phyloP scores from a whole-genome alignment of 208 protist genomes.

The Wallacemonas collosoma region DNA sequence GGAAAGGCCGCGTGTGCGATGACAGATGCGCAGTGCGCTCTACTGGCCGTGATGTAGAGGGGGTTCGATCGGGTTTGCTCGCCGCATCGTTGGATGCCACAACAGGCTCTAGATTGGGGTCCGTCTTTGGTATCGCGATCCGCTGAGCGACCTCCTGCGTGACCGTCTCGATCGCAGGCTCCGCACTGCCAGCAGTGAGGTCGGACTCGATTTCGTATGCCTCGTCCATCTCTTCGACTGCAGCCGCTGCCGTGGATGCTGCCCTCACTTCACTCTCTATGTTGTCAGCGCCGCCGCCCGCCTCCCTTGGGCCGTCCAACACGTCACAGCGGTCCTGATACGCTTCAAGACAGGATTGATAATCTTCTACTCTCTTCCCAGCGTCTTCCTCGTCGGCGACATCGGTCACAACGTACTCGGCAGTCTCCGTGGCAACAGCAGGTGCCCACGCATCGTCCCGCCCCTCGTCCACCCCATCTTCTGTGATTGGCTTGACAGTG shows the following conservation, averaged over 20 bases:
- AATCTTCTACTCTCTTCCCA: background rate
- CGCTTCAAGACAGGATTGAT: too few relatives aligned
- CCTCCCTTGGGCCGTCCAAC: too few relatives aligned
- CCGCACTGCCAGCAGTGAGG: background rate
- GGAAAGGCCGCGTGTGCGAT: background rate
- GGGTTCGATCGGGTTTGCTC: too few relatives aligned
- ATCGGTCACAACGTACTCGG: conserved; percentile 85
- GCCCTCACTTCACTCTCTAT: background rate
- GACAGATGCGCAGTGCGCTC: too few relatives aligned
- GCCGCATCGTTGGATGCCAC: too few relatives aligned
- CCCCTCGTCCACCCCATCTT: conserved; percentile 31
- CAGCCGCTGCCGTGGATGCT: background rate
- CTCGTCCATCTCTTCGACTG: background rate
- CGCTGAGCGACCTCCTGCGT: too few relatives aligned
- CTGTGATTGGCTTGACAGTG: conserved; percentile 38
- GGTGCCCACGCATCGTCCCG: conserved; percentile 25
- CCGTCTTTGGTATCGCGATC: too few relatives aligned
- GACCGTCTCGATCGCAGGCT: too few relatives aligned
- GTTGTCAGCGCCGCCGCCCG: conserved; percentile 83
- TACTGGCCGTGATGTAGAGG: too few relatives aligned
- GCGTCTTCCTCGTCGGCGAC: conserved; percentile 71
- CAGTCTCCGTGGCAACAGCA: conserved; percentile 42
- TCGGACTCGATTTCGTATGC: conserved; percentile 7
- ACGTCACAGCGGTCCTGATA: too few relatives aligned
- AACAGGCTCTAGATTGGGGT: too few relatives aligned